These are phyloP conservation scores for Verticillium isaacii DNA, from an alignment of 2,329 filamentous ascomycete species.

Conservation along the genomic window DNA sequence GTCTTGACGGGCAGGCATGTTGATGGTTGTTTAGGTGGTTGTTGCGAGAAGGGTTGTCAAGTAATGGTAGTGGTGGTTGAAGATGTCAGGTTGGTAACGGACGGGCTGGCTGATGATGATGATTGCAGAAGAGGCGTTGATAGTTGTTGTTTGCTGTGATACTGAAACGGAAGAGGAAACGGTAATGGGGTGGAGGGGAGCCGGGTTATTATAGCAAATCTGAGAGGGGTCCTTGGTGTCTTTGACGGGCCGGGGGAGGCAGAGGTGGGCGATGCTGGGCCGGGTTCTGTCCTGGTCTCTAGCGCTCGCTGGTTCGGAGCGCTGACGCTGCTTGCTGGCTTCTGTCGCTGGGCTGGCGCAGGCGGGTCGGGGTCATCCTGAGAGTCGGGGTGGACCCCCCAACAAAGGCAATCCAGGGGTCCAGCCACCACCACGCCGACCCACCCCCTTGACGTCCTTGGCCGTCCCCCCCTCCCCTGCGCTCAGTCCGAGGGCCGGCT, in stretches of 20 bases:
- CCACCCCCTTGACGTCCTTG: neutral
- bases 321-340: neutral
- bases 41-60: neutral
- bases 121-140: neutral
- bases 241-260: neutral
- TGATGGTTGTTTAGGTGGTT: slow-evolving; percentile 11
- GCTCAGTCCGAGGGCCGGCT: neutral
- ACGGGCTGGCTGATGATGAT: neutral
- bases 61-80: neutral
- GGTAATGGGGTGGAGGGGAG: slow-evolving; percentile 8
- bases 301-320: neutral
- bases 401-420: neutral
- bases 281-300: neutral
- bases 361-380: neutral
- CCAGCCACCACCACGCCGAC: neutral
- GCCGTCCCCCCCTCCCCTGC: neutral
- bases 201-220: slow-evolving; percentile 10
- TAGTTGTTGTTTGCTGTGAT: slow-evolving; percentile 2
- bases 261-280: neutral
- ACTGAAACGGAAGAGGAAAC: slow-evolving; percentile 10
- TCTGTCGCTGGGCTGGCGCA: neutral
- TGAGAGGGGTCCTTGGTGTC: neutral
- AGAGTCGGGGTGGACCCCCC: neutral
- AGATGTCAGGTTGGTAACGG: neutral
- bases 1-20: slow-evolving; percentile 30